These are phyloP conservation scores for Letharia lupina DNA, from an alignment of 495 filamentous ascomycete genomes.

Conservation along the genomic window DNA sequence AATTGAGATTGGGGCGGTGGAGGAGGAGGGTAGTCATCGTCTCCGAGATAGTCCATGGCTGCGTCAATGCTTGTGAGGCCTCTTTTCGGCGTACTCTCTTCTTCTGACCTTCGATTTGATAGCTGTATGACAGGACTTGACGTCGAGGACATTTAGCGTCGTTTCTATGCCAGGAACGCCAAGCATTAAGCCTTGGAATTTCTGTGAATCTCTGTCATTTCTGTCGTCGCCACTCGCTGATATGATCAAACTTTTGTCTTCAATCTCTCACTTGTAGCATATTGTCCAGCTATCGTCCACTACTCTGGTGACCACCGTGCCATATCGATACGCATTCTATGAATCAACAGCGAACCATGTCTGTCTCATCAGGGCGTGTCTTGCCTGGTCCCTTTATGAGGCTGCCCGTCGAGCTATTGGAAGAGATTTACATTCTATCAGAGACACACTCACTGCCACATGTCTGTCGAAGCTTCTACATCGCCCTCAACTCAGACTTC, in stretches of 20 bases:
- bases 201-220: too few relatives aligned
- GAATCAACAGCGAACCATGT: background rate
- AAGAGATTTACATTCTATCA: background rate
- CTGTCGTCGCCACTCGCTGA: too few relatives aligned
- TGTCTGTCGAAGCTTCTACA: background rate
- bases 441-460: background rate
- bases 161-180: background rate
- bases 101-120: conserved; percentile 4
- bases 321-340: background rate
- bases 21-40: conserved; percentile 21
- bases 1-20: background rate
- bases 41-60: conserved; percentile 22
- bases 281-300: background rate
- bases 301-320: too few relatives aligned
- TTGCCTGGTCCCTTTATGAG: background rate
- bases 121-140: conserved; percentile 8
- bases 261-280: background rate
- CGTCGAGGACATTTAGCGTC: conserved; percentile 1
- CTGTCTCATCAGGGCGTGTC: background rate
- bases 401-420: background rate
- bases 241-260: too few relatives aligned
- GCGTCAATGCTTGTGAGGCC: background rate
- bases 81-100: background rate
- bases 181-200: conserved; percentile 1
- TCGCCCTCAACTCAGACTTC: background rate